Conservation (phyloP, 257 asterid genomes). For the Scutellaria barbata region DNA sequence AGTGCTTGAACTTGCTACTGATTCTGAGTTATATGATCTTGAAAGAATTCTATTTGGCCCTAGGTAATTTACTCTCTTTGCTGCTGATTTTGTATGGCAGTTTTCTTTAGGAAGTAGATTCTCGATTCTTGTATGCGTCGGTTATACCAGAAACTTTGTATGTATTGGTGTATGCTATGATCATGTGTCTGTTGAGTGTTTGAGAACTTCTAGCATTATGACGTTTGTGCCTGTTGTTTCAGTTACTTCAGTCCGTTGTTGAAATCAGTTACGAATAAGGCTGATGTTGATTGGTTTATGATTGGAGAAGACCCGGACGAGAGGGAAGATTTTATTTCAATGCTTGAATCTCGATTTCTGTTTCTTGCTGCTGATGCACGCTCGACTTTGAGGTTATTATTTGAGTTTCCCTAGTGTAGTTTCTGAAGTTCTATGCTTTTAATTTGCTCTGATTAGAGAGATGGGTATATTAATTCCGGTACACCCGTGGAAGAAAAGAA, state of each 20-base stretch:
- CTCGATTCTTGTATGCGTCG: constrained; percentile 13
- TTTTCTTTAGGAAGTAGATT: background rate
- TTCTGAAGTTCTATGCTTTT: constrained; percentile 20
- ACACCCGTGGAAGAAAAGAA: constrained; percentile 9
- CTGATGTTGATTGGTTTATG: constrained; percentile 67
- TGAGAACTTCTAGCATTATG: background rate
- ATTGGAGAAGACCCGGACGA: constrained; percentile 82
- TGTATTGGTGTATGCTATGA: background rate
- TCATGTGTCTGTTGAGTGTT: constrained; percentile 6
- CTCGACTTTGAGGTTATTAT: constrained; percentile 76
- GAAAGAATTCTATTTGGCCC: constrained; percentile 85
- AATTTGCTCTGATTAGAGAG: constrained; percentile 2
- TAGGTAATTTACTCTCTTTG: constrained; percentile 55
- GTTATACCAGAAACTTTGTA: background rate
- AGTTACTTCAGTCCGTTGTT: constrained; percentile 93
- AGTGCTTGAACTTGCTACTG: constrained; percentile 87
- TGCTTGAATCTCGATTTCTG: constrained; percentile 85
- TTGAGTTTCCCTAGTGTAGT: constrained; percentile 21
- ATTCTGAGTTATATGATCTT: constrained; percentile 80
- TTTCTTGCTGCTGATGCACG: constrained; percentile 98
- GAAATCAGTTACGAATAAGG: constrained; percentile 72
- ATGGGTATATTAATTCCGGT: too few species aligned
- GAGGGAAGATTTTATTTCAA: constrained; percentile 78
- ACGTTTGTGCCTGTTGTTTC: constrained; percentile 37
- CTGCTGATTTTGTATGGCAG: constrained; percentile 2